Percentiles rank a stretch among this genome's conserved stretches.
These are phyloP conservation scores for Suillus brevipes DNA, from an alignment of 768 basidiomycete genomes.

Conservation along the genomic window DNA sequence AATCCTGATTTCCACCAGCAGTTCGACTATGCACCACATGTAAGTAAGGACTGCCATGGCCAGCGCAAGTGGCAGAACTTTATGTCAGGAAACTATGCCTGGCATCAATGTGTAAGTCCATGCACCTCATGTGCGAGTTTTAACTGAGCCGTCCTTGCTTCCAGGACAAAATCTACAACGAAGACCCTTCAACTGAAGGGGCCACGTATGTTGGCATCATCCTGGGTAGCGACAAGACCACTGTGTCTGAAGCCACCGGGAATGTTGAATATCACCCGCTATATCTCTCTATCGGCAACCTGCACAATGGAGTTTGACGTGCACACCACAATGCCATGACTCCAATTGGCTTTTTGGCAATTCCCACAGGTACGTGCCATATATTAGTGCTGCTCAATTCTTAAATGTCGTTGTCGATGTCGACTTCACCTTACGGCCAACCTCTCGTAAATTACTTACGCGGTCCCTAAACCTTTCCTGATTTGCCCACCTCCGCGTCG, in stretches of 20 bases:
- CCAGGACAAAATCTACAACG: background rate
- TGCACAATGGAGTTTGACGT: slow-evolving; percentile 16
- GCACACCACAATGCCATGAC: slow-evolving; percentile 12
- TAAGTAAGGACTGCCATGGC: slow-evolving; percentile 23
- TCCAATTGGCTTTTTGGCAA: slow-evolving; percentile 18
- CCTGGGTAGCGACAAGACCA: slow-evolving; percentile 27
- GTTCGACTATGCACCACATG: slow-evolving; percentile 23
- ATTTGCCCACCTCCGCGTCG: no score
- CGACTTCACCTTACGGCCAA: no score
- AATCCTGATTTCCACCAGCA: slow-evolving; percentile 26
- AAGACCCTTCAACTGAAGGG: slow-evolving; percentile 17
- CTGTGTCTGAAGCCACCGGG: slow-evolving; percentile 25
- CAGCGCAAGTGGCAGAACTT: slow-evolving; percentile 33
- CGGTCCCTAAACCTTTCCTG: no score
- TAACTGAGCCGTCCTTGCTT: background rate
- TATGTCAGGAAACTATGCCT: slow-evolving; percentile 43
- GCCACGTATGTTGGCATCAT: slow-evolving; percentile 20
- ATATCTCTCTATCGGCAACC: slow-evolving; percentile 20
- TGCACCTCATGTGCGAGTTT: background rate
- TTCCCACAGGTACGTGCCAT: slow-evolving; percentile 16
- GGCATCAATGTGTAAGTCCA: slow-evolving; percentile 33
- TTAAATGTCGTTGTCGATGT: no score
- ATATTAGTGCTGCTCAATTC: no score
- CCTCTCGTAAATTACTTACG: no score
- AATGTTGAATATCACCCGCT: slow-evolving; percentile 24